Conservation (phyloP, 371 early-diverging fungal species). For the Actinomortierella wolfii region DNA sequence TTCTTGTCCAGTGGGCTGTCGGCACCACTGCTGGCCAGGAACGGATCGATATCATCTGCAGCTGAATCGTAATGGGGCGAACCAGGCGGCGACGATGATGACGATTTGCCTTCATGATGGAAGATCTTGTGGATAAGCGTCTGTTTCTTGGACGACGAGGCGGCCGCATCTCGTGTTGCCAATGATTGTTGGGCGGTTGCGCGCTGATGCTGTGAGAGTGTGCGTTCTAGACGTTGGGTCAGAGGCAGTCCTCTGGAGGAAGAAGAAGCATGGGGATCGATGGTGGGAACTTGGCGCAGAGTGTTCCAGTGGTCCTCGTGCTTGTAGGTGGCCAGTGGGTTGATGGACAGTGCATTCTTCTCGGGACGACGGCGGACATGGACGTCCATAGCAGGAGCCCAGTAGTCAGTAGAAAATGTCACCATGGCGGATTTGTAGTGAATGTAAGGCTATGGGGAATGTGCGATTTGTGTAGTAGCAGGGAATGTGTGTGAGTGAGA, state of each 20-base stretch:
- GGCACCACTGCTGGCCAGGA: constrained; percentile 8
- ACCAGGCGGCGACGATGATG: constrained; percentile 11
- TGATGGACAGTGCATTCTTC: constrained; percentile 16
- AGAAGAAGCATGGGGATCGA: constrained; percentile 15
- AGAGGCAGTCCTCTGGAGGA: not conserved
- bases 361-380: constrained; percentile 50
- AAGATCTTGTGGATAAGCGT: constrained; percentile 47
- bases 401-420: constrained; percentile 54
- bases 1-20: constrained; percentile 32
- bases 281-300: constrained; percentile 33
- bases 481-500: not conserved
- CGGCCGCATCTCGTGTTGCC: not conserved
- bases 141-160: constrained; percentile 32
- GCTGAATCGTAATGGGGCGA: constrained; percentile 13
- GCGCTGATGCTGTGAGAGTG: not conserved
- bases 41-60: constrained; percentile 23
- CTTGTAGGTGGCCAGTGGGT: constrained; percentile 4
- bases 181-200: not conserved
- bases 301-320: constrained; percentile 21
- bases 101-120: constrained; percentile 35
- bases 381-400: constrained; percentile 53
- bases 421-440: constrained; percentile 27
- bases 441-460: not conserved
- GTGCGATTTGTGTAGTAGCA: not conserved
- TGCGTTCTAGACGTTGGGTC: constrained; percentile 1